A percentile compares a stretch with the other conserved stretches of the same genome.
Evolutionary conservation across 1,139 yeast species (phyloP).

Genomic region (Hemisphaericaspora lyxosophila): DNA sequence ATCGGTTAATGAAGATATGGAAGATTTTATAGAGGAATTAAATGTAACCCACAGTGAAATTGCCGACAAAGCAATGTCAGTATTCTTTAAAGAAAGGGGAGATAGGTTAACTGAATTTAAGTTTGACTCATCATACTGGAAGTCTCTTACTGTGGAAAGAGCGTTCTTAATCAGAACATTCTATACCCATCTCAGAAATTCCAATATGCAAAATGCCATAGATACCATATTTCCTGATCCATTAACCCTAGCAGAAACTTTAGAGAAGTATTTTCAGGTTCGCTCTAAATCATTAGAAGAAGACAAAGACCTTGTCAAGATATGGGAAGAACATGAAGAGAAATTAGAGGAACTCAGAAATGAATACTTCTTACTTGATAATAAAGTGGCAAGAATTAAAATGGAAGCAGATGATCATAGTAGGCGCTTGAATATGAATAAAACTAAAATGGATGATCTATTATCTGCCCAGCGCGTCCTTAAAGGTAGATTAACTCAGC

Average conservation of each 20-base stretch:
- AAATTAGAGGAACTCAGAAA: slow-evolving; percentile 11
- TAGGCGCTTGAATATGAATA: slow-evolving; percentile 7
- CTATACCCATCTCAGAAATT: slow-evolving; percentile 60
- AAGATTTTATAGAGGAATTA: slow-evolving; percentile 68
- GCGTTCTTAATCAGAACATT: slow-evolving; percentile 71
- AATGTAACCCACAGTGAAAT: slow-evolving; percentile 62
- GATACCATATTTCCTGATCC: slow-evolving; percentile 83
- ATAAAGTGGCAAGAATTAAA: slow-evolving; percentile 13
- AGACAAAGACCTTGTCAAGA: slow-evolving; percentile 26
- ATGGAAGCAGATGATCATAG: slow-evolving; percentile 11
- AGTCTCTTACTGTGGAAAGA: slow-evolving; percentile 67
- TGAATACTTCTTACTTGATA: slow-evolving; percentile 13
- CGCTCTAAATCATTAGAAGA: slow-evolving; percentile 37
- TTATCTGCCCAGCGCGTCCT: slow-evolving; percentile 6
- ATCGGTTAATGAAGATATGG: slow-evolving; percentile 64
- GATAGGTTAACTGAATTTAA: slow-evolving; percentile 60
- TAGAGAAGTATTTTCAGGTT: slow-evolving; percentile 51
- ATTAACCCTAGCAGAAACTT: slow-evolving; percentile 61
- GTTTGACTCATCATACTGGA: slow-evolving; percentile 66
- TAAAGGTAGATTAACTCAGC: slow-evolving; percentile 8
- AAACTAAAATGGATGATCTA: slow-evolving; percentile 1
- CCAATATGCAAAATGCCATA: slow-evolving; percentile 53
- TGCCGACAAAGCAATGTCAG: slow-evolving; percentile 65
- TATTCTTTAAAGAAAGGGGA: slow-evolving; percentile 59
- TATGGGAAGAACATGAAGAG: slow-evolving; percentile 18